Percentiles rank a stretch among this genome's conserved stretches.
These are phyloP conservation scores for Eutrema heterophyllum DNA, from an alignment of 345 rosid genomes.

Conservation along the genomic window DNA sequence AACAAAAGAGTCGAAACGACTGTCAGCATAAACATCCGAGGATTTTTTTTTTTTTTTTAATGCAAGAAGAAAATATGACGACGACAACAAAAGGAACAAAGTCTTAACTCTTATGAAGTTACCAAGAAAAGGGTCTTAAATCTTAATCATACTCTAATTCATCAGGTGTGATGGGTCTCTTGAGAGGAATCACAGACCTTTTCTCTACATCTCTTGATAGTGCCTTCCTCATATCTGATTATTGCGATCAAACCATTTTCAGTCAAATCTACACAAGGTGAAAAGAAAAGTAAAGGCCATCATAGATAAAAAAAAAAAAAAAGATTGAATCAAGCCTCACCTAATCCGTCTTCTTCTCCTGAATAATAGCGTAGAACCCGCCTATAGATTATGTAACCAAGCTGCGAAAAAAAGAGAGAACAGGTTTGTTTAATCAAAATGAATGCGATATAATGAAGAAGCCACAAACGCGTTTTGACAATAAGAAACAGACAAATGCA, in stretches of 20 bases:
- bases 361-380: conserved; percentile 89
- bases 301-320: neutral
- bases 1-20: neutral
- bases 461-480: neutral
- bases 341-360: conserved; percentile 88
- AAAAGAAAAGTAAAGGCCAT: neutral
- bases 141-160: conserved; percentile 82
- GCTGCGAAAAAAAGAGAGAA: conserved; percentile 36
- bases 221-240: conserved; percentile 93
- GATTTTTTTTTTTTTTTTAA: neutral
- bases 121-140: conserved; percentile 19
- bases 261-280: neutral
- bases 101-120: neutral
- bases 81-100: neutral
- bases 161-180: conserved; percentile 79
- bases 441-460: neutral
- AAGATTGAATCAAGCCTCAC: conserved; percentile 46
- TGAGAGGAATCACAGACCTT: conserved; percentile 83
- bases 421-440: neutral
- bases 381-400: conserved; percentile 79
- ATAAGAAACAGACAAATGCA: neutral
- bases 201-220: conserved; percentile 79
- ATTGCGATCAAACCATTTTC: neutral
- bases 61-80: neutral
- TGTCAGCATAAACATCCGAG: neutral